A percentile compares a stretch with the other conserved stretches of the same genome.
These are phyloP conservation scores for Omphalotus olearius DNA, from an alignment of 1,284 basidiomycete species.

Conservation along the genomic window DNA sequence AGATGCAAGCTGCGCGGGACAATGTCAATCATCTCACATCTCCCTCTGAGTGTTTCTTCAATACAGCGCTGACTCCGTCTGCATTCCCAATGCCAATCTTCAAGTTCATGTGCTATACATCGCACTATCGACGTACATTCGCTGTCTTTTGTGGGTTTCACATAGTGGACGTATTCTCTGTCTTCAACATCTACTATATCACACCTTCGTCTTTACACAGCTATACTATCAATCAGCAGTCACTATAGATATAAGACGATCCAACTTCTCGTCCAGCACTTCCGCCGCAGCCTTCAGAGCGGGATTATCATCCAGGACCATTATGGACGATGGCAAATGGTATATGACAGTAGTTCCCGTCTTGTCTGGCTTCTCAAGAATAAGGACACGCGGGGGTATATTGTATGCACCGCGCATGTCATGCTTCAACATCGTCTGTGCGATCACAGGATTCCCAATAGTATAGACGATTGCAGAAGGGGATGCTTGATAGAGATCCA, in stretches of 20 bases:
- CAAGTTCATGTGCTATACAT: neutral
- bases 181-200: neutral
- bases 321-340: slow-evolving; percentile 43
- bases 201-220: neutral
- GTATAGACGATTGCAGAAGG: slow-evolving; percentile 36
- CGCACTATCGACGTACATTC: neutral
- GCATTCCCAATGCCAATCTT: neutral
- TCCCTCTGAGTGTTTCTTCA: too few relatives aligned
- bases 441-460: slow-evolving; percentile 52
- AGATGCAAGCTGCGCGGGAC: too few relatives aligned
- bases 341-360: slow-evolving; percentile 42
- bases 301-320: slow-evolving; percentile 25
- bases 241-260: slow-evolving; percentile 34
- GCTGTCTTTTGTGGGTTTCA: too few relatives aligned
- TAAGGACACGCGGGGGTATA: slow-evolving; percentile 44
- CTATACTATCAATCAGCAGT: slow-evolving; percentile 14
- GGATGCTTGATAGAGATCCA: slow-evolving; percentile 30
- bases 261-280: slow-evolving; percentile 41
- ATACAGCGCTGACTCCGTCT: too few relatives aligned
- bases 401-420: slow-evolving; percentile 39
- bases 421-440: slow-evolving; percentile 40
- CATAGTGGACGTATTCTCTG: too few relatives aligned
- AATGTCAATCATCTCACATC: too few relatives aligned
- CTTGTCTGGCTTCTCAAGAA: slow-evolving; percentile 36
- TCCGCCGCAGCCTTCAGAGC: slow-evolving; percentile 32